Base-by-base conservation (phyloP, 2,329 filamentous ascomycete species). In the Drechslerella dactyloides region DNA sequence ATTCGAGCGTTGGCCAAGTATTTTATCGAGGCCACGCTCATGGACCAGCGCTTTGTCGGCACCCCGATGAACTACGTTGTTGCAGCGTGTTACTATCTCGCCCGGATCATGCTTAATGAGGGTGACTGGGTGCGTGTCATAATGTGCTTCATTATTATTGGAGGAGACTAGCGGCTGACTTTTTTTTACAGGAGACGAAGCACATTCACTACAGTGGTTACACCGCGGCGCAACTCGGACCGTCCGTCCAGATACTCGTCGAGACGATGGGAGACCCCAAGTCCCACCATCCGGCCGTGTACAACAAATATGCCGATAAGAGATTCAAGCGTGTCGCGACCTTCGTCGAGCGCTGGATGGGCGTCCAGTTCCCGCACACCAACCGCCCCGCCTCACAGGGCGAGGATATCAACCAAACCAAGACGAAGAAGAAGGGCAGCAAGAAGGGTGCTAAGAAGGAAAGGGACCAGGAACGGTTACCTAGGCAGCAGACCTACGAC, bases 31-130 rank as follows among this genome's bases (percentile, higher is more conserved):
- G 86, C 97, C 62, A 96, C 92, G 40, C 88, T 97, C 79, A 97
- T 97, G 92, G 94, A 99, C 78, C 93, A 97, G 83, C 90, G 93
- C 19, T 97, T 99, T 78, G 91, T 99, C 37, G 91, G 90, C 24
- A 91, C 89, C 76, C 90, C 91, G 33, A 90, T 93, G 1, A 97
- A 93, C 83, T 97, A 91, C 79, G 82, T 93, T 58, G 90, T 94
- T 62, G 94, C 94, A 17, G 93, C 90, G 27, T 90, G 94, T 23
- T 94, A 99, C 80, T 97, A 93, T 79, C 83, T 99, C 56, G 90
- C 94, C 44, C 89, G 93, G 69, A 80, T 93, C 77, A 90, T 99
- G 84, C 82, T 99, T 69, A 87, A 87, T 79, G 97, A 96, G 83
- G 94, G 94, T 74, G 87, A 89, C 74, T 99, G 94, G 94, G 91